These are phyloP conservation scores for Ogataea glucozyma DNA, from an alignment of 805 yeast species.

Conservation along the genomic window DNA sequence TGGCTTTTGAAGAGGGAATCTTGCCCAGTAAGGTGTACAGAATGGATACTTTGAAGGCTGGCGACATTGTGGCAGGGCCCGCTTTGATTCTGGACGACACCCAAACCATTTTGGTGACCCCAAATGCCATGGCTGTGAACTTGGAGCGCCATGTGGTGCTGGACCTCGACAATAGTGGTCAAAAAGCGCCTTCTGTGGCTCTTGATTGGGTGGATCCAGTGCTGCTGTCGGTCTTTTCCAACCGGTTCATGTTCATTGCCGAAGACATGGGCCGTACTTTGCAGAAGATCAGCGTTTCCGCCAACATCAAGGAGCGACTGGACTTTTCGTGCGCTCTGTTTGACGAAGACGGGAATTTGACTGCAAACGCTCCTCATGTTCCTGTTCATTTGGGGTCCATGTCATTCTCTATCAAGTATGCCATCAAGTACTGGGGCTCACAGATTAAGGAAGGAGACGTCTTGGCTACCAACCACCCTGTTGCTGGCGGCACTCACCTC, in stretches of 20 bases:
- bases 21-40: constrained; percentile 41
- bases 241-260: constrained; percentile 52
- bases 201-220: constrained; percentile 44
- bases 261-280: constrained; percentile 48
- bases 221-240: constrained; percentile 43
- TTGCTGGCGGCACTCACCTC: constrained; percentile 47
- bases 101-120: constrained; percentile 39
- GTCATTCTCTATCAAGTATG: constrained; percentile 44
- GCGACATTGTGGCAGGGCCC: constrained; percentile 53
- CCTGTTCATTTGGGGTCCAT: constrained; percentile 50
- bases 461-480: constrained; percentile 43
- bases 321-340: constrained; percentile 50
- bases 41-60: constrained; percentile 48
- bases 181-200: constrained; percentile 38
- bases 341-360: constrained; percentile 41
- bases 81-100: constrained; percentile 37
- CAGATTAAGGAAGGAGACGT: constrained; percentile 44
- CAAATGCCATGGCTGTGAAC: constrained; percentile 32
- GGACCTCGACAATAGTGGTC: constrained; percentile 20
- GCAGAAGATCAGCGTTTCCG: constrained; percentile 44
- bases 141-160: constrained; percentile 36
- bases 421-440: constrained; percentile 39
- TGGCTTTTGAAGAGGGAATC: constrained; percentile 32
- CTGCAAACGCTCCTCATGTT: constrained; percentile 35
- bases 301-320: constrained; percentile 48